These are phyloP conservation scores for Thozetella sp. DNA, from an alignment of 495 filamentous ascomycete species.

Conservation along the genomic window DNA sequence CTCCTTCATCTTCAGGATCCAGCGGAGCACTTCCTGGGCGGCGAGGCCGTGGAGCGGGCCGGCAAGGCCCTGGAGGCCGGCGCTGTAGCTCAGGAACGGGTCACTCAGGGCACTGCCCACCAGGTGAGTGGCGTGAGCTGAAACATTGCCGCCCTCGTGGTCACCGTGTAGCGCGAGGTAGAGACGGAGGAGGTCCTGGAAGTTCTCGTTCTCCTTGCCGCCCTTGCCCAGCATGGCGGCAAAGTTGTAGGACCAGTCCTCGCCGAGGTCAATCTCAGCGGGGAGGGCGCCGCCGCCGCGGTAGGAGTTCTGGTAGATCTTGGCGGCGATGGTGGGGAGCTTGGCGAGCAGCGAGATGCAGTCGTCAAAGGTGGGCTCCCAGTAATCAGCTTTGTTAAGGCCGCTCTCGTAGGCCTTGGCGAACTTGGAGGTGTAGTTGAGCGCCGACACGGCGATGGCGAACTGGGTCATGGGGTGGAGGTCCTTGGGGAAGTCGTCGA, in stretches of 20 bases:
- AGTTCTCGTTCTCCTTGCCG: constrained; percentile 82
- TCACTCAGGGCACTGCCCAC: constrained; percentile 96
- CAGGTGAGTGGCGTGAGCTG: constrained; percentile 94
- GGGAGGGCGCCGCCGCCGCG: constrained; percentile 75
- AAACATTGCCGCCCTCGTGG: constrained; percentile 98
- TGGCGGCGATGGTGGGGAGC: constrained; percentile 93
- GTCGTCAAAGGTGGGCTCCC: constrained; percentile 98
- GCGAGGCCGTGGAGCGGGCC: constrained; percentile 93
- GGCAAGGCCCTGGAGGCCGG: constrained; percentile 92
- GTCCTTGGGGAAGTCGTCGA: constrained; percentile 84
- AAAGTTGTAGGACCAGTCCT: constrained; percentile 99
- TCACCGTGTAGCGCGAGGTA: constrained; percentile 97
- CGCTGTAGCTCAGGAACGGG: constrained; percentile 94
- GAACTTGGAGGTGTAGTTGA: constrained; percentile 91
- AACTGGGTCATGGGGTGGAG: constrained; percentile 99
- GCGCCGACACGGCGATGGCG: constrained; percentile 86
- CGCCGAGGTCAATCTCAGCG: constrained; percentile 72
- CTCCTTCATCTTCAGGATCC: constrained; percentile 92
- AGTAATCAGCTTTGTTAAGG: constrained; percentile 92
- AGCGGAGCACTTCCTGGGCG: constrained; percentile 95
- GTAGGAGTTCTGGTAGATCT: constrained; percentile 93
- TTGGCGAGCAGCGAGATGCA: constrained; percentile 92
- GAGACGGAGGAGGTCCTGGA: constrained; percentile 90
- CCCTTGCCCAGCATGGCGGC: constrained; percentile 94
- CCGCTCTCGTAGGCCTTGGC: constrained; percentile 91